Evolutionary conservation across 495 filamentous ascomycete genomes (phyloP), one percentile per base, ranked within the genome.

Genomic region (Penicillium mononematosum): DNA sequence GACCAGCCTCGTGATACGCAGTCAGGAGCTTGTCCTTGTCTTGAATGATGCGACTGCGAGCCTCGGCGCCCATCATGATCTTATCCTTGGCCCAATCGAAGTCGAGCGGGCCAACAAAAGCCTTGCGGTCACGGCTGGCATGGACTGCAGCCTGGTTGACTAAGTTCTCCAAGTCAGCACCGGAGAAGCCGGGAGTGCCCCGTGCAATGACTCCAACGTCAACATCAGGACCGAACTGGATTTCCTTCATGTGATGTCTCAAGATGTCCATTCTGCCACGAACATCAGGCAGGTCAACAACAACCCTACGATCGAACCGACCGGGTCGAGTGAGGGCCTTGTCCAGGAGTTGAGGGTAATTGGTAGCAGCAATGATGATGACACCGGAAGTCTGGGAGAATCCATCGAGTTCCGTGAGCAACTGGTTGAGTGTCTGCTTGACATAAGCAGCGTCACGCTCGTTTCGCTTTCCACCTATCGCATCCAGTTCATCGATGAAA

Each of bases 81-180:
- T 92, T 96, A 77, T 98, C 94, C 71, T 95, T 97, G 45, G 94
- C 93, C 91, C 91, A 98, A 59, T 97, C 94, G 52, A 98, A 88
- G 66, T 98, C 91, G 19, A 80, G 68, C 67, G 90, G 86, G 20
- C 80, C 76, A 58, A 98, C 92, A 43, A 83, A 83, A 43, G 72
- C 73, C 16, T 85, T 80, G 72, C 90, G 93, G 50, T 86, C 79
- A 69, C 92, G 89, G 69, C 88, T 90, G 16, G 94, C 94, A 62
- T 87, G 91, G 36, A 98, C 86, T 9, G 94, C 94, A 34, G 94
- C 94, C 73, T 96, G 91, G 72, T 98, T 98, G 62, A 96, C 88
- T 60, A 98, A 80, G 66, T 97, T 98, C 71, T 98, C 94, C 27
- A 98, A 78, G 58, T 98, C 92, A 10, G 94, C 94, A 55, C 94